A percentile compares a stretch with the other conserved stretches of the same genome.
phyloP scores from a whole-genome alignment of 2,329 filamentous ascomycete genomes.

The Plectosphaerella sp. region DNA sequence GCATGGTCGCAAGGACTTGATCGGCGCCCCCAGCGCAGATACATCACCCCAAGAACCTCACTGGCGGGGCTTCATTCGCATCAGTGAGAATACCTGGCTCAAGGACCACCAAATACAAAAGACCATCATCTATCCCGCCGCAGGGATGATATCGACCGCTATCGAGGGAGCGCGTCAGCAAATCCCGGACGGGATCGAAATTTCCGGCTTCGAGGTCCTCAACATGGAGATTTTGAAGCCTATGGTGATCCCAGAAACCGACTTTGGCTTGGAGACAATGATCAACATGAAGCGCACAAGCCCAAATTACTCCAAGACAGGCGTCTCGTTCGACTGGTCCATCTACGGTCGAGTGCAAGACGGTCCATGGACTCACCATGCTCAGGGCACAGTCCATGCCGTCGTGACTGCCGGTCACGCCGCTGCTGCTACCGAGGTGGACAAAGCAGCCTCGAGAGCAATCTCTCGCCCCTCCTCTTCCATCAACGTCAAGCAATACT shows the following conservation, averaged over 20 bases:
- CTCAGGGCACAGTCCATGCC: conserved; percentile 1
- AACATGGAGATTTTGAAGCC: conserved; percentile 44
- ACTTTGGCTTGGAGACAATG: conserved; percentile 44
- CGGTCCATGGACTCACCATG: conserved; percentile 12
- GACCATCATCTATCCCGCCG: conserved; percentile 44
- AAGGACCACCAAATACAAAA: conserved; percentile 46
- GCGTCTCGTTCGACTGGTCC: conserved; percentile 28
- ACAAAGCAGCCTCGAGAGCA: background rate
- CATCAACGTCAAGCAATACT: conserved; percentile 29
- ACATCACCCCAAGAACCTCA: conserved; percentile 39
- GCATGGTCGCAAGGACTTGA: conserved; percentile 43
- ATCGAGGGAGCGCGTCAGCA: conserved; percentile 41
- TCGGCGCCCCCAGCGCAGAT: conserved; percentile 41
- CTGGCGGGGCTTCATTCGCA: conserved; percentile 45
- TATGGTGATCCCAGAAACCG: conserved; percentile 42
- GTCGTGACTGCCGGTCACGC: background rate
- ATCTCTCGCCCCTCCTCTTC: background rate
- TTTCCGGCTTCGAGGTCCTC: conserved; percentile 36
- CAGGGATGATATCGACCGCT: conserved; percentile 45
- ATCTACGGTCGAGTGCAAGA: conserved; percentile 41
- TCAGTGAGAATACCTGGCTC: conserved; percentile 48
- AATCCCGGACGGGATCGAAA: conserved; percentile 12
- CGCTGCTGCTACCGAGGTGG: background rate
- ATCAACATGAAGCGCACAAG: conserved; percentile 34
- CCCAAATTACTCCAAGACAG: conserved; percentile 7